Base-by-base conservation (phyloP, 352 stramenopile genomes). In the Phytophthora megakarya region DNA sequence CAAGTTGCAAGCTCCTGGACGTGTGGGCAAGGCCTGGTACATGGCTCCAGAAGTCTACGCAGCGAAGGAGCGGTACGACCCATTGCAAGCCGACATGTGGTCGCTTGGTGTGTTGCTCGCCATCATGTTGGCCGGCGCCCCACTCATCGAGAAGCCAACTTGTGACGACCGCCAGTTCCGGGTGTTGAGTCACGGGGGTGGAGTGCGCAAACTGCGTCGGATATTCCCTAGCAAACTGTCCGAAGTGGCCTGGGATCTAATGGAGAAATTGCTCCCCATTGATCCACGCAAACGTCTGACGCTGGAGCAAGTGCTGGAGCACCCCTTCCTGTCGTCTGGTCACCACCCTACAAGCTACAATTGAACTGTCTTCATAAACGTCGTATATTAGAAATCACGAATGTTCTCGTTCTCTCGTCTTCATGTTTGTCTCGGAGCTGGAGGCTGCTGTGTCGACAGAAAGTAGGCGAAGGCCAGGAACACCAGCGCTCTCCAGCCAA, bases 401-500 rank as follows among this genome's bases (percentile, higher is more conserved):
- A 33, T 53, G 28, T 55, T 22, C 26, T 50, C 18, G 23, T 55
- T 42, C 16, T 48, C 25, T 52, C 21, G 25, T 42, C n/a, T 30
- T 55, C 59, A 67, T 59, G 65, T 69, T 18, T 49, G 46, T 56
- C 53, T 57, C 13, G 65, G 53, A 6, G 49, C 44, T 26, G 53
- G 28, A 53, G 46, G 73, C 47, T 78, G 75, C 67, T 92, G 75
- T 15, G 72, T 69, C 8, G 80, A 85, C 15, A 92, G 47, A 51
- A 89, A 86, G 67, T 80, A 86, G 10, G 70, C 78, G 56, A 94
- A 85, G 15, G 67, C 80, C 12, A 90, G 45, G 66, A 93, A 88
- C 39, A 80, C 78, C 39, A 94, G 72, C 46, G 86, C 86, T 26
- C 82, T 76, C 83, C 84, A 92, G 47, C 86, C 86, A 26, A 92